phyloP scores from a whole-genome alignment of 768 basidiomycete genomes.

The Suillus decipiens region DNA sequence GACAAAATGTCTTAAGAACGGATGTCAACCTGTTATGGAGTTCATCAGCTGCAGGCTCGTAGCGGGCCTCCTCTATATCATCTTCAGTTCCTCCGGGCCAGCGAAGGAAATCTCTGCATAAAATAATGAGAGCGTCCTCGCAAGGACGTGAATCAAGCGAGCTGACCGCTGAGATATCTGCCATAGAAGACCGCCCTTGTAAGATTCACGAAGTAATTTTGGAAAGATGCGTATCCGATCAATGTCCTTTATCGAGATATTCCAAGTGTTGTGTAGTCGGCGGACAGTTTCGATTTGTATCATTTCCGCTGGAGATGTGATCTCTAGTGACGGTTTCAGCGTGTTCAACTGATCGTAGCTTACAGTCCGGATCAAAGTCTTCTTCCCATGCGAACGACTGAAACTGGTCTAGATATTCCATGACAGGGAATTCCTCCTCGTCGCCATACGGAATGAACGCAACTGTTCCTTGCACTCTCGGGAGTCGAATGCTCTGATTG shows the following conservation, averaged over 20 bases:
- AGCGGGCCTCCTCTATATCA: constrained; percentile 2
- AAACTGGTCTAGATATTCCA: constrained; percentile 32
- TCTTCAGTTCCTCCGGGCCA: constrained; percentile 34
- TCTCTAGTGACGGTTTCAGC: background rate
- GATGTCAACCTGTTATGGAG: constrained; percentile 35
- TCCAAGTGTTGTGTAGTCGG: constrained; percentile 35
- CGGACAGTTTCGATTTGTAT: constrained; percentile 48
- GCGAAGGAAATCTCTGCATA: constrained; percentile 38
- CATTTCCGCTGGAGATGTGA: constrained; percentile 41
- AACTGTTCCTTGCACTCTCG: background rate
- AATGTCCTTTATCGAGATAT: constrained; percentile 37
- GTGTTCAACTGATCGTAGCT: constrained; percentile 21
- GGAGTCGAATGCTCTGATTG: constrained; percentile 31
- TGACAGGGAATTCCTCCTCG: constrained; percentile 38
- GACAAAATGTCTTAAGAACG: constrained; percentile 42
- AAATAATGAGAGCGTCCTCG: background rate
- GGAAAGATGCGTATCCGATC: constrained; percentile 33
- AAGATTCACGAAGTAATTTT: constrained; percentile 21
- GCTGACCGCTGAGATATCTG: constrained; percentile 43
- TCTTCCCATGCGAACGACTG: constrained; percentile 37
- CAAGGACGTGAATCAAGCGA: background rate
- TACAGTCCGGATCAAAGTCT: constrained; percentile 52
- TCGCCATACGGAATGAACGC: constrained; percentile 52
- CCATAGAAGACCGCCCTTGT: constrained; percentile 44
- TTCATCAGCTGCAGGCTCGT: constrained; percentile 26